These are phyloP conservation scores for Rhodotorula sp. DNA, from an alignment of 1,284 basidiomycete genomes.

Conservation along the genomic window DNA sequence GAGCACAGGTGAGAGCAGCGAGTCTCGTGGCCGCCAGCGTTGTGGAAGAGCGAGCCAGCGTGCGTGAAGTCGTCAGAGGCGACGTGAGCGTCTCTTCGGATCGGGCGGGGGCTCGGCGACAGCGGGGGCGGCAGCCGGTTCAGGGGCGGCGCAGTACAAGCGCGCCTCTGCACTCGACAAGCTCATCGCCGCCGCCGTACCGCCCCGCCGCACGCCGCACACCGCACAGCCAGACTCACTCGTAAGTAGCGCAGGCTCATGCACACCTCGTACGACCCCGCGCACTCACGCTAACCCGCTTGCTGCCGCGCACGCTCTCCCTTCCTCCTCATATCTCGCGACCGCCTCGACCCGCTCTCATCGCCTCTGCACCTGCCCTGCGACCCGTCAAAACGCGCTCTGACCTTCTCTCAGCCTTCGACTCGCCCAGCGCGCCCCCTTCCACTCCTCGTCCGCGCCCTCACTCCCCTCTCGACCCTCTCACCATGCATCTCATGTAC, in stretches of 20 bases:
- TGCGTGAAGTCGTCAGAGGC: not conserved
- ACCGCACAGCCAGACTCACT: too few species aligned
- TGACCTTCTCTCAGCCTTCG: not conserved
- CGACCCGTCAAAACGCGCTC: not conserved
- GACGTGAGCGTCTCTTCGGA: not conserved
- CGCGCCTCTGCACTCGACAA: too few species aligned
- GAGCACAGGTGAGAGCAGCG: not conserved
- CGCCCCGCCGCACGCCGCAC: too few species aligned
- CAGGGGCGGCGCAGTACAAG: too few species aligned
- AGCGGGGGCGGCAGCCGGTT: too few species aligned
- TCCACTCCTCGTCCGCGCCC: not conserved
- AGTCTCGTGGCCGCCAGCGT: not conserved
- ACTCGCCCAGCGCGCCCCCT: not conserved
- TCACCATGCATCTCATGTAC: constrained; percentile 82
- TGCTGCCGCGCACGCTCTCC: not conserved
- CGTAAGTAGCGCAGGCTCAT: too few species aligned
- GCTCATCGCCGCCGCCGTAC: too few species aligned
- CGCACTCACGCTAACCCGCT: not conserved
- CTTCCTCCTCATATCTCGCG: not conserved
- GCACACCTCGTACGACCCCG: not conserved
- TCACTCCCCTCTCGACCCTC: too few species aligned
- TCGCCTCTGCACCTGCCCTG: not conserved
- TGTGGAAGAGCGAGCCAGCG: not conserved
- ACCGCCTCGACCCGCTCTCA: not conserved
- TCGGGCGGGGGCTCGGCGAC: too few species aligned